Conservation (phyloP, 2,329 filamentous ascomycete species). For the Annulohypoxylon truncatum region DNA sequence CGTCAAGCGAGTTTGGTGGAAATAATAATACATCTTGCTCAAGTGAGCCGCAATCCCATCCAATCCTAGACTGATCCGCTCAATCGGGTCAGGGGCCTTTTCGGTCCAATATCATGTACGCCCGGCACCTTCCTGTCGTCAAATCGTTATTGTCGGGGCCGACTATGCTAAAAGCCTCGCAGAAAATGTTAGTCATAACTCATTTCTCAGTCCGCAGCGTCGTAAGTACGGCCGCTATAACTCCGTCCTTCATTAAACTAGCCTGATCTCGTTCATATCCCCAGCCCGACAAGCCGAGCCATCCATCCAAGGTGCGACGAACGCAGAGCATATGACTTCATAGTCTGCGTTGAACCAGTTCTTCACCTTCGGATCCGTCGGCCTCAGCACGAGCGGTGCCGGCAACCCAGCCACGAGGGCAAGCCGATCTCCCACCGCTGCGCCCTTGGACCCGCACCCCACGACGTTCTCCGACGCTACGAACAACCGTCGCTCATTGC, state of each 20-base stretch:
- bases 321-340: neutral
- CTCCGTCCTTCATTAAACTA: neutral
- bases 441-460: neutral
- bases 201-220: neutral
- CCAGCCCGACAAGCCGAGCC: neutral
- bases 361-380: neutral
- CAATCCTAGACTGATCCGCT: neutral
- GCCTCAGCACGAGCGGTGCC: neutral
- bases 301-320: neutral
- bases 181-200: neutral
- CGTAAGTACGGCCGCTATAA: neutral
- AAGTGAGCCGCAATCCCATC: neutral
- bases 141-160: neutral
- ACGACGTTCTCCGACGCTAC: neutral
- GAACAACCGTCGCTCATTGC: neutral
- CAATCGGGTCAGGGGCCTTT: neutral
- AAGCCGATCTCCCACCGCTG: neutral
- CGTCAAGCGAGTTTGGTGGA: neutral
- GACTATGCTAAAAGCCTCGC: neutral
- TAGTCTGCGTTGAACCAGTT: neutral
- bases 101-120: neutral
- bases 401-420: neutral
- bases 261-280: neutral
- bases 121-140: neutral
- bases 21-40: neutral